A percentile compares a stretch with the other conserved stretches of the same genome.
Evolutionary conservation across 208 protist genomes (phyloP).

Genomic region (Trypanosoma platydactyli): DNA sequence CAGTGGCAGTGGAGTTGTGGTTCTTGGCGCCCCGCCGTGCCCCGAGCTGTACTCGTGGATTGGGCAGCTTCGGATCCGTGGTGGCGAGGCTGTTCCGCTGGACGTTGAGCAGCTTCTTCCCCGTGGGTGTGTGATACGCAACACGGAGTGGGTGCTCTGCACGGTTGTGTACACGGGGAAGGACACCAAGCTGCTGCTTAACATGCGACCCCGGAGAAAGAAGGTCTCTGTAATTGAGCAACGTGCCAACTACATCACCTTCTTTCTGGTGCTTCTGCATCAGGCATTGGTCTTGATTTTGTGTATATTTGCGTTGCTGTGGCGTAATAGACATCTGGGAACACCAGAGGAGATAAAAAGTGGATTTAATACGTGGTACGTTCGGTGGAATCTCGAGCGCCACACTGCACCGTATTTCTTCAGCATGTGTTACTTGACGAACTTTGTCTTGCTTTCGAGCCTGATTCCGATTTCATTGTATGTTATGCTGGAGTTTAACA

Average conservation of each 20-base stretch:
- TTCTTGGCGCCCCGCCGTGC: slow-evolving; percentile 55
- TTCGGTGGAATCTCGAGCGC: slow-evolving; percentile 56
- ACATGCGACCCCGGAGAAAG: slow-evolving; percentile 49
- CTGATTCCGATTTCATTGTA: too few relatives aligned
- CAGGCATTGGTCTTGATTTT: slow-evolving; percentile 59
- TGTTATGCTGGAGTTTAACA: too few relatives aligned
- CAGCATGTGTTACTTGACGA: too few relatives aligned
- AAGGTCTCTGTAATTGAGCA: slow-evolving; percentile 68
- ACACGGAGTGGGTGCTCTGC: slow-evolving; percentile 89
- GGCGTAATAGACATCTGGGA: slow-evolving; percentile 36
- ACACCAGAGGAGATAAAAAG: slow-evolving; percentile 28
- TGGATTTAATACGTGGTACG: slow-evolving; percentile 58
- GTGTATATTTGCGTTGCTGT: slow-evolving; percentile 48
- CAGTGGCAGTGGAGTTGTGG: slow-evolving; percentile 34
- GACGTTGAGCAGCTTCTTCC: slow-evolving; percentile 88
- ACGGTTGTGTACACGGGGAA: slow-evolving; percentile 85
- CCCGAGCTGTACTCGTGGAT: slow-evolving; percentile 69
- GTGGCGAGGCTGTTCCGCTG: slow-evolving; percentile 51
- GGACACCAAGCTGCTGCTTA: slow-evolving; percentile 90
- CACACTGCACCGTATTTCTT: slow-evolving; percentile 47
- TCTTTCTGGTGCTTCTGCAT: slow-evolving; percentile 68
- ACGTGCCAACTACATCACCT: slow-evolving; percentile 82
- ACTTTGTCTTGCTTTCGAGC: too few relatives aligned
- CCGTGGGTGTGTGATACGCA: slow-evolving; percentile 82
- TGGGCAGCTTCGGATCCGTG: slow-evolving; percentile 59